phyloP scores from a whole-genome alignment of 2,329 filamentous ascomycete species.

The Trichoderma afroharzianum region DNA sequence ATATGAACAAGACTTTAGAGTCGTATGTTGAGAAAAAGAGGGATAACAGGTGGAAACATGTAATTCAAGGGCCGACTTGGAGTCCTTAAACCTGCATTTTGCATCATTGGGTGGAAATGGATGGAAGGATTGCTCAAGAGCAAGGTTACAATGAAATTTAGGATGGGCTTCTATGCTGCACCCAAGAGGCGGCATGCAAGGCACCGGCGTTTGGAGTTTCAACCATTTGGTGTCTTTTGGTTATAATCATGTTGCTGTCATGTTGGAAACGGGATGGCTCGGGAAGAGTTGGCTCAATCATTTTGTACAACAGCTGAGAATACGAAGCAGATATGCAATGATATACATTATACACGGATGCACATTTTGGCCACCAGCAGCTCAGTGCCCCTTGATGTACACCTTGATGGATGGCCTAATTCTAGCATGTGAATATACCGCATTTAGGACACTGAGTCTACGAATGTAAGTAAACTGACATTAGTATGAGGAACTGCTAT shows the following conservation, averaged over 20 bases:
- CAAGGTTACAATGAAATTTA: not conserved
- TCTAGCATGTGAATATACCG: not conserved
- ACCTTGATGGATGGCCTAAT: not conserved
- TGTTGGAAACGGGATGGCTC: not conserved
- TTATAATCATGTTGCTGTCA: not conserved
- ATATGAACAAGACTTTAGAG: not conserved
- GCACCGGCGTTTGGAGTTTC: slow-evolving; percentile 2
- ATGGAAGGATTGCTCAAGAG: not conserved
- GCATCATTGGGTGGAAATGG: not conserved
- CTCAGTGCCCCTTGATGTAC: not conserved
- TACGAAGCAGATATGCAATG: not conserved
- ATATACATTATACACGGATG: not conserved
- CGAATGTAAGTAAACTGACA: not conserved
- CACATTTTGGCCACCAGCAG: not conserved
- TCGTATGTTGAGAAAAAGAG: not conserved
- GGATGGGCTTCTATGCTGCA: not conserved
- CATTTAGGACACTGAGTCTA: not conserved
- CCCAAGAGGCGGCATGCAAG: not conserved
- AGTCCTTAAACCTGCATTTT: not conserved
- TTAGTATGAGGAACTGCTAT: not conserved
- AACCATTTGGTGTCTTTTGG: not conserved
- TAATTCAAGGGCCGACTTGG: not conserved
- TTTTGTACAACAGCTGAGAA: not conserved
- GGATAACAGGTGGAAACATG: not conserved
- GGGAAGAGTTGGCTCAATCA: not conserved